Base-by-base conservation (phyloP, 306 rosid genomes). In the Psophocarpus tetragonolobus region DNA sequence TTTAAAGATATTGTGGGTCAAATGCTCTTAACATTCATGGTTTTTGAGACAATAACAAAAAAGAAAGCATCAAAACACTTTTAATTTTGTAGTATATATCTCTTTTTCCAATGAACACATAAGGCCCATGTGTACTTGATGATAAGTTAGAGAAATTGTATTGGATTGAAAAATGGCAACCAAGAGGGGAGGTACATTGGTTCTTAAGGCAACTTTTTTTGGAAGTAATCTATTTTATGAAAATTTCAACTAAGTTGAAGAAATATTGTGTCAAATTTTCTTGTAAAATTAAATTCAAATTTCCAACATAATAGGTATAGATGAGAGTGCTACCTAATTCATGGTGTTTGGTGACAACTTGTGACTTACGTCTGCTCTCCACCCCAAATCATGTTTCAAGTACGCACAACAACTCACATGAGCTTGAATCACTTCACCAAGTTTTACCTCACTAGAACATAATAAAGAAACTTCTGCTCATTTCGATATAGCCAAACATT, bases 161-260 rank as follows among this genome's bases (percentile, higher is more conserved):
- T 24, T 45, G 62, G 81, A 67, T 70, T 27, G 51, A 41, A 63
- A 76, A 64, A 10, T 14, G 1, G 42, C 23, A 35, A 65, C 66
- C 32, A 51, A 2, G 17, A 11, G 17, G 54, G 39, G 18, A 53
- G 53, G 63, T 13, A 38, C 39, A 38, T 38, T 68, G 42, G 42
- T 67, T 68, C n/a, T 64, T 3, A 17, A 54, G 35, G 27, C 45
- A 29, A 10, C 18, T 18, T 45, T 68, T 12, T 66, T 75, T 47
- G 12, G 33, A 57, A 39, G 24, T 42, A 20, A 68, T 14, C 7
- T 56, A 53, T 12, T 56, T 73, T 38, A 27, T 23, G 51, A 38
- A 73, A 38, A 15, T 36, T 56, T 38, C 39, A 24, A 23, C 33
- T 23, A 33, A 71, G 35, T 73, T 38, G 39, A 23, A 7, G 68